Base-by-base conservation (phyloP, 768 basidiomycete genomes). In the Tylopilus sp. region DNA sequence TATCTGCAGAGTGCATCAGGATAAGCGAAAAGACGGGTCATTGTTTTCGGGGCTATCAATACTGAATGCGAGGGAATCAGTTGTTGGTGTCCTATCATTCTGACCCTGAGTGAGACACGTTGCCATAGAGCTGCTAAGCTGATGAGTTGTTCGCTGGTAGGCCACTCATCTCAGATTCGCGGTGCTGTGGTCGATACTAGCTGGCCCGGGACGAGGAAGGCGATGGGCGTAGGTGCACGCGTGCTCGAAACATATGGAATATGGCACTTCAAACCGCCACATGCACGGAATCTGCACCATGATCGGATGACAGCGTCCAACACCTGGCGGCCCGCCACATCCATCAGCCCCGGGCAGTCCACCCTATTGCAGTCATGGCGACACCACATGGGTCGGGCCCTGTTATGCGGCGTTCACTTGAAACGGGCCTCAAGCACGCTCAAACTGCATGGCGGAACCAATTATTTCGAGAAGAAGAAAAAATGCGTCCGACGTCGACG, bases 371-470 rank as follows among this genome's bases (percentile, higher is more conserved):
- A 15, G 18, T 25, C 23, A 20, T n/a, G 18, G n/a, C 3, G n/a
- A 12, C 36, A 5, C 33, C 44, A 51, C 48, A 45, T 52, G 56
- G n/a, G 55, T 22, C 42, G 28, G 18, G 11, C 6, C 20, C 39
- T 13, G 21, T 42, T n/a, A 23, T 28, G 38, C 35, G 35, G 28
- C 41, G 23, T 3, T 26, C 33, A 18, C 25, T 48, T 41, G 57
- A 57, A 57, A 57, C 56, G 42, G 23, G 42, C 33, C 39, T 45
- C 31, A 35, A 23, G 46, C 28, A 48, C 50, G 17, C 42, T 23
- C 12, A 23, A 41, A 48, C 39, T 10, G 54, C 23, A 12, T 36
- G 7, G 23, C 41, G 33, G 33, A 26, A 25, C 3, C 56, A 47
- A 38, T 39, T 15, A 17, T 25, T 12, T 28, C 26, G n/a, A n/a